Evolutionary conservation across 129 eudicot genomes (phyloP).

Genomic region (Artemisia annua): DNA sequence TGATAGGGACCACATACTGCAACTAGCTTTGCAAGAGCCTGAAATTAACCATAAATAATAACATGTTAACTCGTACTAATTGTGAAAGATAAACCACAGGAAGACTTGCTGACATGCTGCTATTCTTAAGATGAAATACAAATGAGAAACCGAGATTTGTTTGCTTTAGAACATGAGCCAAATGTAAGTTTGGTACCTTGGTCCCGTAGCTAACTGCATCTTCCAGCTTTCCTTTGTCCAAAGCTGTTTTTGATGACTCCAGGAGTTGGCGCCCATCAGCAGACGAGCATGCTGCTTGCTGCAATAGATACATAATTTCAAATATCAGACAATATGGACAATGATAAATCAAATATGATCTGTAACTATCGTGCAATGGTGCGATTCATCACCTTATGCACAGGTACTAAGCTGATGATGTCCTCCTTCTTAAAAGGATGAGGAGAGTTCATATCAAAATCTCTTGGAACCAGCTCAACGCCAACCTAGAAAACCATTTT

Average conservation of each 20-base stretch:
- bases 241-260: slow-evolving; percentile 98
- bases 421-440: slow-evolving; percentile 78
- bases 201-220: slow-evolving; percentile 99
- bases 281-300: slow-evolving; percentile 99
- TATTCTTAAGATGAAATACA: too few relatives aligned
- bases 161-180: neutral
- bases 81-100: too few relatives aligned
- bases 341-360: slow-evolving; percentile 9
- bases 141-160: neutral
- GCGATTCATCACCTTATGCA: slow-evolving; percentile 76
- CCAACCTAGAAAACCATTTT: slow-evolving; percentile 63
- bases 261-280: slow-evolving; percentile 99
- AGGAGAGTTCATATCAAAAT: slow-evolving; percentile 89
- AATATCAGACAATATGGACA: slow-evolving; percentile 15
- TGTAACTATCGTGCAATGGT: slow-evolving; percentile 3
- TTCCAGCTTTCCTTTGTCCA: slow-evolving; percentile 99
- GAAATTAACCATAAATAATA: slow-evolving; percentile 30
- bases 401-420: slow-evolving; percentile 91
- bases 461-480: slow-evolving; percentile 94
- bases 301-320: slow-evolving; percentile 31
- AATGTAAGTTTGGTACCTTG: slow-evolving; percentile 55
- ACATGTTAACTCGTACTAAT: slow-evolving; percentile 8
- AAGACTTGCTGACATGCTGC: too few relatives aligned
- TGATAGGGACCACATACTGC: slow-evolving; percentile 99
- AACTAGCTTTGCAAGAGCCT: slow-evolving; percentile 99